Conservation (phyloP, 495 filamentous ascomycete species). For the Annulohypoxylon maeteangense region DNA sequence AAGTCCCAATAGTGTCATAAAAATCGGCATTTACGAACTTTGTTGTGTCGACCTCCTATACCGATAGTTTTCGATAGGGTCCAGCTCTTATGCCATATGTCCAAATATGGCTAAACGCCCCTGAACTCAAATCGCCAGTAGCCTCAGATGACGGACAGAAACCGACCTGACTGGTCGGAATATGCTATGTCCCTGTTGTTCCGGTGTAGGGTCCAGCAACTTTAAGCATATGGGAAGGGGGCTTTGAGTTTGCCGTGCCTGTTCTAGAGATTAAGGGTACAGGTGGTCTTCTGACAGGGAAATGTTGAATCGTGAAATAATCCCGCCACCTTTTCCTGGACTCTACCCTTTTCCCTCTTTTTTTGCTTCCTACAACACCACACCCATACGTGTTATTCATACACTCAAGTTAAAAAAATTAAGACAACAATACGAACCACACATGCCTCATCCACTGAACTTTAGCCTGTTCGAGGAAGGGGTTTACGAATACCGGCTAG, state of each 20-base stretch:
- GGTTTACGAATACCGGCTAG: background rate
- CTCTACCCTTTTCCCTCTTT: background rate
- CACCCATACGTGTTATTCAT: background rate
- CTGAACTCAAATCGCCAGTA: constrained; percentile 21
- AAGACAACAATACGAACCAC: background rate
- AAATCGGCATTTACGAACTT: constrained; percentile 13
- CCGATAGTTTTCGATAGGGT: background rate
- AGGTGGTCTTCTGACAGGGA: background rate
- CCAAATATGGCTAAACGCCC: background rate
- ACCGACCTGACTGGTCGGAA: background rate
- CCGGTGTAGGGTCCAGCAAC: constrained; percentile 1
- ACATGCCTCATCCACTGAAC: background rate
- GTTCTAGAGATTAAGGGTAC: background rate
- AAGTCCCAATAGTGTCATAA: background rate
- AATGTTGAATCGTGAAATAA: background rate
- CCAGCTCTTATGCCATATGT: constrained; percentile 24
- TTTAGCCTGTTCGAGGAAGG: background rate
- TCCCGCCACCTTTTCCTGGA: background rate
- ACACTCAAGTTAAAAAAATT: too few relatives aligned
- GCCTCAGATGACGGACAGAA: constrained; percentile 16
- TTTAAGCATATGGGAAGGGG: constrained; percentile 1
- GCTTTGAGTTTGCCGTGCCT: constrained; percentile 26
- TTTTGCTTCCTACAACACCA: background rate
- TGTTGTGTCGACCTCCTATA: background rate
- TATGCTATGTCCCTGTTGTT: background rate